Evolutionary conservation across 2,329 filamentous ascomycete genomes (phyloP).

Genomic region (Botryosphaeria agaves): DNA sequence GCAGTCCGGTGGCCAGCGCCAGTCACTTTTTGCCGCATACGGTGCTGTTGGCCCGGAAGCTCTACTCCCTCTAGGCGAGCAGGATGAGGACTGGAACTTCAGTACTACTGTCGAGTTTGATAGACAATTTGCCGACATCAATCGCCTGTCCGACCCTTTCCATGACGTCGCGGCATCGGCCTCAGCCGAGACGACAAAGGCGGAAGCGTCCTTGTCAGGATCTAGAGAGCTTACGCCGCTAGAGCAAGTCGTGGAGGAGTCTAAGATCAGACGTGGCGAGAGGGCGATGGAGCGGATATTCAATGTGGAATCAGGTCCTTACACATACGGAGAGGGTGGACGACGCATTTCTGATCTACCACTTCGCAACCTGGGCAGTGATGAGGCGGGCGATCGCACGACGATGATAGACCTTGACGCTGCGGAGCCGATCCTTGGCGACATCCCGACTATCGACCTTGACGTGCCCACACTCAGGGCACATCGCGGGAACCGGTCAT

Average conservation of each 20-base stretch:
- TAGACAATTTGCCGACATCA: constrained; percentile 21
- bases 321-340: constrained; percentile 35
- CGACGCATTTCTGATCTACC: constrained; percentile 38
- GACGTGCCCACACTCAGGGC: constrained; percentile 38
- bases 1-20: constrained; percentile 51
- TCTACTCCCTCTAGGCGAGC: constrained; percentile 21
- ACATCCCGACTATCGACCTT: constrained; percentile 31
- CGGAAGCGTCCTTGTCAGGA: too few species aligned
- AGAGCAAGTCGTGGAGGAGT: constrained; percentile 36
- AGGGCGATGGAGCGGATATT: constrained; percentile 40
- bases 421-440: constrained; percentile 29
- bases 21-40: constrained; percentile 42
- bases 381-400: constrained; percentile 26
- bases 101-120: constrained; percentile 46
- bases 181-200: not conserved
- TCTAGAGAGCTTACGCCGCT: constrained; percentile 10
- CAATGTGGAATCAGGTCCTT: constrained; percentile 36
- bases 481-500: constrained; percentile 31
- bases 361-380: constrained; percentile 21
- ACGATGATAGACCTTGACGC: constrained; percentile 41
- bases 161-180: not conserved
- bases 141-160: constrained; percentile 7
- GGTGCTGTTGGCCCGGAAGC: constrained; percentile 39
- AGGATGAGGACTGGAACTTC: constrained; percentile 45
- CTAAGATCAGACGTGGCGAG: constrained; percentile 38